These are phyloP conservation scores for Neofusicoccum sp. DNA, from an alignment of 2,329 filamentous ascomycete genomes.

Conservation along the genomic window DNA sequence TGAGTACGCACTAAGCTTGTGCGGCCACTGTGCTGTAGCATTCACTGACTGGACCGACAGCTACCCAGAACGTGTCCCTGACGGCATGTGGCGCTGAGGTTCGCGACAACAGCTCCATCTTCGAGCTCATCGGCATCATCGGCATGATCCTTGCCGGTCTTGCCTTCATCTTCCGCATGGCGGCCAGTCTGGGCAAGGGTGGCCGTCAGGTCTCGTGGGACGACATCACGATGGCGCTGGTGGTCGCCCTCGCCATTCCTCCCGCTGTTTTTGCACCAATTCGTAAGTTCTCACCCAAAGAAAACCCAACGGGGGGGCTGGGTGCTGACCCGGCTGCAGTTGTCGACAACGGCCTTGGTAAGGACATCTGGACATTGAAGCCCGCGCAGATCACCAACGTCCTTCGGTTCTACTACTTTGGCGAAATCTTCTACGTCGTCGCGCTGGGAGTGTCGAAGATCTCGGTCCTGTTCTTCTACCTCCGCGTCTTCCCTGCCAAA, in stretches of 20 bases:
- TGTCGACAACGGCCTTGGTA: conserved; percentile 44
- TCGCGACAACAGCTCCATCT: conserved; percentile 31
- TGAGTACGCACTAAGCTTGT: conserved; percentile 20
- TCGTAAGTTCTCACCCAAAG: conserved; percentile 16
- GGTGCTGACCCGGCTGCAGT: conserved; percentile 24
- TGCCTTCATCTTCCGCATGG: conserved; percentile 34
- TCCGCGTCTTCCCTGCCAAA: conserved; percentile 34
- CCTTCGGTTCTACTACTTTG: conserved; percentile 23
- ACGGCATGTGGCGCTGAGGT: conserved; percentile 37
- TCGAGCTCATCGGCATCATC: conserved; percentile 30
- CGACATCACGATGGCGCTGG: conserved; percentile 38
- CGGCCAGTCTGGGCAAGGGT: conserved; percentile 33
- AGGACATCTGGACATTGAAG: conserved; percentile 52
- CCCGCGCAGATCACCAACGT: conserved; percentile 38
- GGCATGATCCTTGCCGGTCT: conserved; percentile 33
- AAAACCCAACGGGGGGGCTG: too few species aligned
- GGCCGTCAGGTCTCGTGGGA: conserved; percentile 38
- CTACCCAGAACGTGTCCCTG: conserved; percentile 39
- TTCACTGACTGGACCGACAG: conserved; percentile 20
- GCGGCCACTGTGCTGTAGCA: neutral
- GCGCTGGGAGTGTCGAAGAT: conserved; percentile 36
- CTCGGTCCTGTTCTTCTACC: conserved; percentile 35
- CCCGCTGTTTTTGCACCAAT: conserved; percentile 24
- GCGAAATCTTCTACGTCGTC: conserved; percentile 37
- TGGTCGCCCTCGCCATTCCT: conserved; percentile 31